phyloP scores from a whole-genome alignment of 768 basidiomycete species.

The Podaxis pistillaris region DNA sequence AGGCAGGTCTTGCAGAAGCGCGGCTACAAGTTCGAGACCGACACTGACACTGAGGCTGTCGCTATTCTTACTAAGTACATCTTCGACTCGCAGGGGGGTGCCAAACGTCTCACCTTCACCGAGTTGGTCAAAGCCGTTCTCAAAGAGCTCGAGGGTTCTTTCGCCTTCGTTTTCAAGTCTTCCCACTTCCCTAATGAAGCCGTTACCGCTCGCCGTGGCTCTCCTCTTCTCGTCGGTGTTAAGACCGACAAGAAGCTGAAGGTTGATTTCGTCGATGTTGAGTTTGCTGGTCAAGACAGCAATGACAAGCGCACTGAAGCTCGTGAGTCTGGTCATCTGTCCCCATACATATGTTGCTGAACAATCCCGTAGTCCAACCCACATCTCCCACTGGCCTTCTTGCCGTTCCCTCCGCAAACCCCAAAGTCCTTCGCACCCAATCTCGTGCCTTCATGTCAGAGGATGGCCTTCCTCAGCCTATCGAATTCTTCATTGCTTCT shows the following conservation, averaged over 20 bases:
- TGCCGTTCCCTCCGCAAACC: conserved; percentile 58
- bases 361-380: conserved; percentile 35
- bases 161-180: conserved; percentile 99
- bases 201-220: conserved; percentile 95
- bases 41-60: conserved; percentile 98
- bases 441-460: conserved; percentile 98
- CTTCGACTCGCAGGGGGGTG: conserved; percentile 75
- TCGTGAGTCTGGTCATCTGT: conserved; percentile 30
- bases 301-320: conserved; percentile 37
- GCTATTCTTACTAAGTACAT: conserved; percentile 96
- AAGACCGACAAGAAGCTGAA: conserved; percentile 99
- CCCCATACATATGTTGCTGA: conserved; percentile 9
- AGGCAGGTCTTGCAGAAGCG: conserved; percentile 92
- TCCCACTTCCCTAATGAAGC: conserved; percentile 93
- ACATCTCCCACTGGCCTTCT: conserved; percentile 60
- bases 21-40: conserved; percentile 90
- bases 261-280: conserved; percentile 99
- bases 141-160: conserved; percentile 98
- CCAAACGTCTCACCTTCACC: conserved; percentile 83
- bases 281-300: conserved; percentile 77
- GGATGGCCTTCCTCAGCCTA: conserved; percentile 97
- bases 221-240: conserved; percentile 94
- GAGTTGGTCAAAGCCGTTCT: conserved; percentile 92
- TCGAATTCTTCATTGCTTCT: conserved; percentile 99
- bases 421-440: conserved; percentile 89